A percentile compares a stretch with the other conserved stretches of the same genome.
Conservation (phyloP, 192 early-diverging fungal genomes). For the Entophlyctis helioformis region DNA sequence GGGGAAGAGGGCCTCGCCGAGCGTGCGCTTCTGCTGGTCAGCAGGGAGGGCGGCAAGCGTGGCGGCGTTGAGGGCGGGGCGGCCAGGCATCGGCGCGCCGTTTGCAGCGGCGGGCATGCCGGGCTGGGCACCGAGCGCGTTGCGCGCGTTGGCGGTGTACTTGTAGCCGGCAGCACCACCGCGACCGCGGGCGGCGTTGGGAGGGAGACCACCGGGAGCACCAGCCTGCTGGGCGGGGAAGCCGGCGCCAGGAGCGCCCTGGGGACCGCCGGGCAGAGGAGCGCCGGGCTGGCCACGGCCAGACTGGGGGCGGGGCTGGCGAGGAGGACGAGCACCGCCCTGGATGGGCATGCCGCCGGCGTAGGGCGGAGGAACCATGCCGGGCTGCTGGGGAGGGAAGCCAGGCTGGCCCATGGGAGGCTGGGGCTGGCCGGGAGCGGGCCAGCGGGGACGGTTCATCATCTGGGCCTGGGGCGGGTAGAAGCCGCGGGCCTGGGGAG, state of each 20-base stretch:
- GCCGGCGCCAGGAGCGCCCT: not conserved
- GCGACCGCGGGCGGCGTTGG: conserved; percentile 25
- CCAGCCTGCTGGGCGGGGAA: conserved; percentile 4
- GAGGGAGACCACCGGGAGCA: conserved; percentile 13
- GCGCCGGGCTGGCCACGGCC: conserved; percentile 23
- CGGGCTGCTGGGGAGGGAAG: conserved; percentile 17
- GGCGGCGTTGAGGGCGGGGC: conserved; percentile 56
- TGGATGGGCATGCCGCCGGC: conserved; percentile 27
- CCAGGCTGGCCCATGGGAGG: conserved; percentile 15
- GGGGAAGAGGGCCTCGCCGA: conserved; percentile 93
- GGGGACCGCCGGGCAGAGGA: conserved; percentile 13
- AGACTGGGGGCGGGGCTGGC: conserved; percentile 7
- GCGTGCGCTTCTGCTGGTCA: conserved; percentile 90
- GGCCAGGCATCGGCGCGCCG: conserved; percentile 22
- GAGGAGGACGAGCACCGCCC: conserved; percentile 21
- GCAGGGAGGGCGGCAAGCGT: conserved; percentile 64
- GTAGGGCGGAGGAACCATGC: conserved; percentile 11
- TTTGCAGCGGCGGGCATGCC: conserved; percentile 20
- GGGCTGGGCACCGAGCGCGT: conserved; percentile 17
- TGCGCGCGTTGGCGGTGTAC: conserved; percentile 36
- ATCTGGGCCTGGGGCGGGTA: conserved; percentile 25
- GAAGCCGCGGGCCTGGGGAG: conserved; percentile 18
- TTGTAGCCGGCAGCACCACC: conserved; percentile 22
- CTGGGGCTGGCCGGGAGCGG: conserved; percentile 18
- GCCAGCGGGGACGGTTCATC: conserved; percentile 21